Evolutionary conservation across 1,284 basidiomycete species (phyloP).

Genomic region (Apiotrichum sp.): DNA sequence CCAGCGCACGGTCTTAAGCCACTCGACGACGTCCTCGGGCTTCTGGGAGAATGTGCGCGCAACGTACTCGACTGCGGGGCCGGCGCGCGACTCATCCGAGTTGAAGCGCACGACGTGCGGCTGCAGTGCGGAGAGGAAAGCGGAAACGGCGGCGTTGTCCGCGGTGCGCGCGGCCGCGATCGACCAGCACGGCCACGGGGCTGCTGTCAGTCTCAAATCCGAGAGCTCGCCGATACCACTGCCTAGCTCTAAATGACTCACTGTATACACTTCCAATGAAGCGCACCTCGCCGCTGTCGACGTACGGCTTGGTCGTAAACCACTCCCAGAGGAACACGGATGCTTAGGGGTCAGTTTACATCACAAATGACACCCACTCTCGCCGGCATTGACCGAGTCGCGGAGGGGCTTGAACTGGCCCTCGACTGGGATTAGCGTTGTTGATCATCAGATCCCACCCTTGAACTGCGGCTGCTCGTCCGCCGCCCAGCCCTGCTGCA

Average conservation of each 20-base stretch:
- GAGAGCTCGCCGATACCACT: no score
- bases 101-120: conserved; percentile 64
- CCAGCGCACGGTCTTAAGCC: conserved; percentile 74
- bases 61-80: conserved; percentile 66
- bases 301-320: conserved; percentile 95
- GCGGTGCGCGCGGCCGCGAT: conserved; percentile 73
- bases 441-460: conserved; percentile 49
- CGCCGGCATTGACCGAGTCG: conserved; percentile 77
- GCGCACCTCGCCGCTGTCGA: conserved; percentile 71
- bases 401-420: conserved; percentile 85
- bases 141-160: conserved; percentile 50
- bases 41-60: conserved; percentile 71
- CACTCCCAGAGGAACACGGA: conserved; percentile 71
- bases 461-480: conserved; percentile 60
- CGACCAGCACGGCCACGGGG: conserved; percentile 95
- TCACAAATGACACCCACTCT: conserved; percentile 29
- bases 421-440: conserved; percentile 57
- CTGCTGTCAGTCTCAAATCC: conserved; percentile 45
- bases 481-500: conserved; percentile 69
- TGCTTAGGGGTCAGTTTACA: conserved; percentile 20
- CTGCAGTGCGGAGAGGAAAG: conserved; percentile 63
- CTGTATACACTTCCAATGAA: conserved; percentile 53
- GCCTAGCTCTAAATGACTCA: conserved; percentile 13
- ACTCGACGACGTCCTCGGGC: conserved; percentile 58
- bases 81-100: conserved; percentile 56